Evolutionary conservation across 495 filamentous ascomycete species (phyloP).

Genomic region (Hyaloscypha finlandica): DNA sequence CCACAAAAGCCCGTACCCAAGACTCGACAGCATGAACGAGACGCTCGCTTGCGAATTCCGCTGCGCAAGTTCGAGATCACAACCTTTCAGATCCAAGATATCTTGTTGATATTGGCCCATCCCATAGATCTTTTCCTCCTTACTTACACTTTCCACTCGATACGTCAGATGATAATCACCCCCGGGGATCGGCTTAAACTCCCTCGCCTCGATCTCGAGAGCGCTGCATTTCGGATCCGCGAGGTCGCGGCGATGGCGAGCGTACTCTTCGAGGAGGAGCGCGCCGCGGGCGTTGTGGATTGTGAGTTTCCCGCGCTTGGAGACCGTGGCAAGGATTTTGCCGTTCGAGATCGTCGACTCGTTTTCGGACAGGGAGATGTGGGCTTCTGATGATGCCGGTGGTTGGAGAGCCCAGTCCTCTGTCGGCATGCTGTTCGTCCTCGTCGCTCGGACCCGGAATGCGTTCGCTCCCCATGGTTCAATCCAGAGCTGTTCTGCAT

Average conservation of each 20-base stretch:
- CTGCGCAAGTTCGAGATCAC: constrained; percentile 60
- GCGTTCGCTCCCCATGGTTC: constrained; percentile 57
- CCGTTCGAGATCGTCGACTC: constrained; percentile 52
- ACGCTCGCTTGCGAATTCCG: constrained; percentile 62
- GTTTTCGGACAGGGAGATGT: constrained; percentile 33
- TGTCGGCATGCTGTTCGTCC: constrained; percentile 46
- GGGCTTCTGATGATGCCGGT: constrained; percentile 24
- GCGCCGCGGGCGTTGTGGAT: constrained; percentile 46
- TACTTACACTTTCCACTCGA: constrained; percentile 52
- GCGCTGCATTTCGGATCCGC: constrained; percentile 57
- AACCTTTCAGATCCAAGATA: constrained; percentile 55
- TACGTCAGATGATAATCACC: constrained; percentile 51
- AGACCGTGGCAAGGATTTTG: constrained; percentile 51
- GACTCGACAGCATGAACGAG: constrained; percentile 54
- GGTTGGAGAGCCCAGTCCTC: constrained; percentile 56
- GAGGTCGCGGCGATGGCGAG: constrained; percentile 51
- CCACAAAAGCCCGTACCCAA: constrained; percentile 61
- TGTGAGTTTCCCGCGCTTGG: constrained; percentile 50
- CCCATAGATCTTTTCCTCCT: constrained; percentile 57
- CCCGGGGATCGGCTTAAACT: constrained; percentile 49
- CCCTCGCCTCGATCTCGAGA: constrained; percentile 52
- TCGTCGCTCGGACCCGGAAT: constrained; percentile 55
- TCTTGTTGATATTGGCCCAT: constrained; percentile 67
- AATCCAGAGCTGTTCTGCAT: constrained; percentile 56
- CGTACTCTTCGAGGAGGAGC: constrained; percentile 57